Percentiles rank a stretch among this genome's conserved stretches.
These are phyloP conservation scores for Nymphaea thermarum DNA, from an alignment of 164 flowering plant genomes.

Conservation along the genomic window DNA sequence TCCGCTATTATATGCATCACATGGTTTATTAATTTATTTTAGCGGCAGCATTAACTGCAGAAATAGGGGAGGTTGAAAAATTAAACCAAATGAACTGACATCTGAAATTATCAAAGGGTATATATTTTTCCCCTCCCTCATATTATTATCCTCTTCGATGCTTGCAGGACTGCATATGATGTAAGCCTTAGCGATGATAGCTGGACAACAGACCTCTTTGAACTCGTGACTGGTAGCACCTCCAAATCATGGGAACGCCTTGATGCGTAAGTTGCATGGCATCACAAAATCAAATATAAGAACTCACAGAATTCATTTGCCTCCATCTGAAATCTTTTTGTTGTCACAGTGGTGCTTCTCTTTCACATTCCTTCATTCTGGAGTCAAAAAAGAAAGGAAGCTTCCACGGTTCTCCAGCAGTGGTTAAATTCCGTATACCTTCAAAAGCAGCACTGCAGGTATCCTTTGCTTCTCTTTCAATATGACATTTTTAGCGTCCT, in stretches of 20 bases:
- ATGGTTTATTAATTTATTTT: too few relatives aligned
- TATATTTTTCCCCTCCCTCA: background rate
- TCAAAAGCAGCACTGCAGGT: constrained; percentile 81
- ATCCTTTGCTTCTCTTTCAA: background rate
- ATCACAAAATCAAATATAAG: background rate
- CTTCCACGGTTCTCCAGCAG: constrained; percentile 67
- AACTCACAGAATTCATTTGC: background rate
- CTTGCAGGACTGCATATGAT: constrained; percentile 84
- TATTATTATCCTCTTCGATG: background rate
- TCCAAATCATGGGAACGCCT: constrained; percentile 87
- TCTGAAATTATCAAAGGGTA: background rate
- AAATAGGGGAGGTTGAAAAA: background rate
- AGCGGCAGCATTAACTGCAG: too few relatives aligned
- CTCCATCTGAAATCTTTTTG: background rate
- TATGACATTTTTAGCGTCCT: too few relatives aligned
- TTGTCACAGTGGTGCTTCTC: constrained; percentile 51
- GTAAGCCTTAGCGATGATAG: constrained; percentile 63
- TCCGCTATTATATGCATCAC: too few relatives aligned
- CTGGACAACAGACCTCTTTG: constrained; percentile 61
- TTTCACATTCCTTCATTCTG: constrained; percentile 73
- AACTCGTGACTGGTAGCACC: constrained; percentile 57
- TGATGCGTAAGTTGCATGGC: constrained; percentile 66
- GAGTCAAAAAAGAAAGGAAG: constrained; percentile 55
- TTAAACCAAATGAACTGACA: background rate
- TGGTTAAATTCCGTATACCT: constrained; percentile 75